Evolutionary conservation across 441 rosid genomes (phyloP), one percentile per base, ranked within the genome.

Genomic region (Erysimum pusillum): DNA sequence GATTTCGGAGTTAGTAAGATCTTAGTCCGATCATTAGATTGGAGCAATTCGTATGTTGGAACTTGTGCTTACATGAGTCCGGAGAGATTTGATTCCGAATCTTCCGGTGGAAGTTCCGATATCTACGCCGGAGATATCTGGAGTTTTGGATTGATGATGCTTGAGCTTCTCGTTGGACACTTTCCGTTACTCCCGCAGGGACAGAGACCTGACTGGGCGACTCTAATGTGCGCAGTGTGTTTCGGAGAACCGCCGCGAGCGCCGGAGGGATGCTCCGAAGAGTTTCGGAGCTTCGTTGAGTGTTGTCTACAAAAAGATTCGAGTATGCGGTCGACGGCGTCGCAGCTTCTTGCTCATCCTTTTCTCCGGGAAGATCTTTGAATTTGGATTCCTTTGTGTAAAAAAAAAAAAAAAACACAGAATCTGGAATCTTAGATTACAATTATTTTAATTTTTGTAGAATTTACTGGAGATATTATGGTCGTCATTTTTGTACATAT

Each of bases 51-150:
- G 5, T 95, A 91, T 32, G 97, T 95, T 2, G 99, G 99, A 0
- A 95, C 99, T 8, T 92, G 96, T 54, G 99, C 99, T 31, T 95
- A 95, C 52, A 93, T 95, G 99, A 91, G 98, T 17, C 99, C 97
- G 0, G 99, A 95, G 74, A 69, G 98, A 42, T 93, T 95, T 56
- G 98, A 95, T 46, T 93, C 97, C 0, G 99, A 88, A 13, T 56
- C 90, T 1, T 70, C 85, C 53, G 94, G 95, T 1, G 94, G 92
- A 4, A 84, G 83, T 49, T 88, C 90, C 41, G 82, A 93, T 62
- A 88, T 93, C 0, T 93, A 85, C 69, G 92, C 98, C 1, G 98
- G 90, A 0, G 99, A 95, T 83, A 82, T 95, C 0, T 93, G 99
- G 99, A 90, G 98, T 76, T 81, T 95, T 32, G 98, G 99, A 22